Base-by-base conservation (phyloP, 176 grass and related monocot species). In the Cymbopogon citratus region DNA sequence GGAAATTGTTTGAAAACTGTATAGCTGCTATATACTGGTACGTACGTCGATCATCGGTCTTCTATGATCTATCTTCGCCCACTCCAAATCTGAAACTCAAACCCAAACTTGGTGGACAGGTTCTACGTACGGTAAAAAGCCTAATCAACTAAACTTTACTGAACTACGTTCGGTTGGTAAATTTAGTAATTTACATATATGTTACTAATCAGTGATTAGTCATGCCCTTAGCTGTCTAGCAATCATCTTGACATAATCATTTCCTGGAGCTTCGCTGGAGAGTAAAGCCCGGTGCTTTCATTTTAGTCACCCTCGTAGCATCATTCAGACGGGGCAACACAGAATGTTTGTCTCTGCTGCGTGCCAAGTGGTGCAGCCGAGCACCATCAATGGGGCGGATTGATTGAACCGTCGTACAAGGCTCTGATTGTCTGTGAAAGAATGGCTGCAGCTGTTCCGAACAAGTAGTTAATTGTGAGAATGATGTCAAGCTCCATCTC, bases 321-420 rank as follows among this genome's bases (percentile, higher is more conserved):
- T 45, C 11, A 87, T 71, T 87, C 65, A 54, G 9, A 12, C 52
- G 38, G 23, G 18, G 48, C 14, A 23, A 86, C 19, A 69, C 36
- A 38, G 12, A 54, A 12, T 66, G 36, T 56, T 68, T 68, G 21
- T 11, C 29, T 66, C 38, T 44, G 74, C 3, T 3, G 26, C 19
- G 59, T 8, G 80, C 57, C 86, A 88, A 68, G 86, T 83, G 86
- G 27, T 27, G 19, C 15, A 24, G 7, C 43, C 21, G 27, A 66
- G 44, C 45, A 21, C 44, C 80, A 45, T 78, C 59, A 14, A 72
- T 18, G 38, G 62, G 23, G 2, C 43, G 33, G 19, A 19, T 19
- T 79, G 86, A 88, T 84, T 79, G 81, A 57, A 29, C 24, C 80
- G 59, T 73, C 80, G 59, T 73, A 67, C 44, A 66, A 54, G 54